Evolutionary conservation across 805 yeast species (phyloP).

Genomic region (Zygotorulaspora chibaensis): DNA sequence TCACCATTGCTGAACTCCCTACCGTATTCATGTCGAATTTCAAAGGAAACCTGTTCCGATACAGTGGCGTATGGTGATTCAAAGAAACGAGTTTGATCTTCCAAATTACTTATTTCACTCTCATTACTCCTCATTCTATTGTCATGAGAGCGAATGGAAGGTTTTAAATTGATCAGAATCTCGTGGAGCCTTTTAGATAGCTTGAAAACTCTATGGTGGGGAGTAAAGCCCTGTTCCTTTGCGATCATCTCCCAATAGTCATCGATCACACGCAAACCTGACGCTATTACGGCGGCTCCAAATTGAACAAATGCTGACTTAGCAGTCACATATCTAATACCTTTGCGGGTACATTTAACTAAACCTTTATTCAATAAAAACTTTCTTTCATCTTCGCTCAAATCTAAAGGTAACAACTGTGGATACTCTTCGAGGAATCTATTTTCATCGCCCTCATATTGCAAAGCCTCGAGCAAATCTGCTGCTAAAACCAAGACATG

Average conservation of each 20-base stretch:
- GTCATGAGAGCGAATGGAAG: slow-evolving; percentile 9
- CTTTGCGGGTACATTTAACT: slow-evolving; percentile 22
- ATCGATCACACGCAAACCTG: slow-evolving; percentile 48
- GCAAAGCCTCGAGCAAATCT: slow-evolving; percentile 39
- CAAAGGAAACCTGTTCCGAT: slow-evolving; percentile 28
- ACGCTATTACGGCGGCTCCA: slow-evolving; percentile 46
- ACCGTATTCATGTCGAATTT: slow-evolving; percentile 25
- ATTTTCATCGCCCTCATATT: slow-evolving; percentile 39
- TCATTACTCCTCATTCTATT: not conserved
- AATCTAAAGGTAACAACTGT: slow-evolving; percentile 36
- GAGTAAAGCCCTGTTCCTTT: slow-evolving; percentile 41
- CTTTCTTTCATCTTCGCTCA: slow-evolving; percentile 38
- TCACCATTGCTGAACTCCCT: slow-evolving; percentile 24
- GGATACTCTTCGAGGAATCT: slow-evolving; percentile 43
- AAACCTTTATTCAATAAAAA: slow-evolving; percentile 35
- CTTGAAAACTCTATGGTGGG: slow-evolving; percentile 42
- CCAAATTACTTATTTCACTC: not conserved
- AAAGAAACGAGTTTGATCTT: slow-evolving; percentile 5
- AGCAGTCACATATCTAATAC: slow-evolving; percentile 36
- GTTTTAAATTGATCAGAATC: slow-evolving; percentile 13
- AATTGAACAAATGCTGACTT: slow-evolving; percentile 44
- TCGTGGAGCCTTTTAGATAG: slow-evolving; percentile 17
- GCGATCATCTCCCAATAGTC: slow-evolving; percentile 53
- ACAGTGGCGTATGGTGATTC: slow-evolving; percentile 27
- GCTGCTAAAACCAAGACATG: slow-evolving; percentile 33